phyloP scores from a whole-genome alignment of 768 basidiomycete genomes.

The Cystofilobasidium bisporidii region DNA sequence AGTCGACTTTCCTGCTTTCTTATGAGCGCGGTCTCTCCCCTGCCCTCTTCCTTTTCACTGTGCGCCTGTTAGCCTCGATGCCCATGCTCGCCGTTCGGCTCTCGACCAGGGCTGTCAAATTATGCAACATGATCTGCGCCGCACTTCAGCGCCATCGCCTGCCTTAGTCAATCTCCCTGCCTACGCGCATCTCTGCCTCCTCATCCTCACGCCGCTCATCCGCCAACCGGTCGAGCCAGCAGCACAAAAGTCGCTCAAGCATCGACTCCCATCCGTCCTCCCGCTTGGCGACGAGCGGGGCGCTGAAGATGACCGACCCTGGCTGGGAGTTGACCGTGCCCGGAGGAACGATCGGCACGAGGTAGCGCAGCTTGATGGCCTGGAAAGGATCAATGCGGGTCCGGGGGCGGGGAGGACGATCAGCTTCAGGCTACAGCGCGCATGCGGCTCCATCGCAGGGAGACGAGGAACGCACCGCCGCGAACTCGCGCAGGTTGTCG shows the following conservation, averaged over 20 bases:
- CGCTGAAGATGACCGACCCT: conserved; percentile 56
- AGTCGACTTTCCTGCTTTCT: too few relatives aligned
- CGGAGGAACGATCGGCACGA: conserved; percentile 57
- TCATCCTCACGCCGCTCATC: conserved; percentile 48
- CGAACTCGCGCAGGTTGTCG: conserved; percentile 77
- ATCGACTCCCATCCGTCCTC: conserved; percentile 74
- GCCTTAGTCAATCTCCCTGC: too few relatives aligned
- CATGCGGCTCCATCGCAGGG: not conserved
- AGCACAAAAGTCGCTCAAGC: conserved; percentile 54
- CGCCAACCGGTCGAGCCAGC: conserved; percentile 61
- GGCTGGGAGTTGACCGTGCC: conserved; percentile 40
- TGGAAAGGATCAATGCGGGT: conserved; percentile 34
- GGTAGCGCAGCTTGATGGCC: conserved; percentile 77
- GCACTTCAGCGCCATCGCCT: too few relatives aligned
- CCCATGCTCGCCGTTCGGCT: too few relatives aligned
- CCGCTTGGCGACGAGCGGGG: conserved; percentile 58
- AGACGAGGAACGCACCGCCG: conserved; percentile 46
- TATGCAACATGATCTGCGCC: too few relatives aligned
- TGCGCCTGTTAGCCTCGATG: too few relatives aligned
- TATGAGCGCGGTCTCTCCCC: too few relatives aligned
- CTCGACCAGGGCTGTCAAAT: too few relatives aligned
- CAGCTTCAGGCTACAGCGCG: too few relatives aligned
- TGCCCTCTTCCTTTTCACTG: too few relatives aligned
- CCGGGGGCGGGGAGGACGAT: too few relatives aligned
- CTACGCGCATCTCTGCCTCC: not conserved